Evolutionary conservation across 495 filamentous ascomycete genomes (phyloP), one percentile per base, ranked within the genome.

Genomic region (Penicillium steckii): DNA sequence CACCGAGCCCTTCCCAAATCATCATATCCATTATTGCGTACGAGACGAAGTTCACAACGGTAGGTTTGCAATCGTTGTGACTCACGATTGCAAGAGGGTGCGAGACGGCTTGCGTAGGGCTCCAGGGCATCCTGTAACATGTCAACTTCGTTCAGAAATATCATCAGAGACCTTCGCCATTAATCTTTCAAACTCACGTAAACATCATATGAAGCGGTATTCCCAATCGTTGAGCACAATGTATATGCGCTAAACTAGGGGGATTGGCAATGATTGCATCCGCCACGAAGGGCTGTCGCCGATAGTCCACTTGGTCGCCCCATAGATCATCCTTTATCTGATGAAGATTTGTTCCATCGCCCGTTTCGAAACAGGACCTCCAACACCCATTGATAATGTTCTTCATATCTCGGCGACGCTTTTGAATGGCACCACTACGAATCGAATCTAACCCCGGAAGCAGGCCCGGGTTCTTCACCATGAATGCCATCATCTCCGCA

Each of bases 191-290:
- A 8, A 78, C 80, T 57, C 66, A 83, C 75, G 89, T 92, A 62
- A 92, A 94, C 85, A 94, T 90, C 32, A 94, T 66, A 67, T 91
- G 88, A 3, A 94, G 70, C 3, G 89, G 89, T 24, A 91, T 80
- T 0, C 89, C 89, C 32, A 94, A 66, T 55, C 84, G 83, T 61
- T 94, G 86, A 4, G 89, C 89, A 53, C 87, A 86, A 72, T 92
- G 89, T 8, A 93, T 77, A 64, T 92, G 89, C 1, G 88, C 89
- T 60, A 93, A 87, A 59, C 86, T 88, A 0, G 89, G 89, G 0
- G 89, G 89, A 56, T 94, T 94, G 4, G 89, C 89, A 46, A 94
- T 92, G 56, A 94, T 93, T 4, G 79, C 84, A 65, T 93, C 87
- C 0, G 88, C 88, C 24, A 93, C 81, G 50, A 94, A 94, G 1